Conservation (phyloP, 257 asterid species). For the Solanum chaucha region DNA sequence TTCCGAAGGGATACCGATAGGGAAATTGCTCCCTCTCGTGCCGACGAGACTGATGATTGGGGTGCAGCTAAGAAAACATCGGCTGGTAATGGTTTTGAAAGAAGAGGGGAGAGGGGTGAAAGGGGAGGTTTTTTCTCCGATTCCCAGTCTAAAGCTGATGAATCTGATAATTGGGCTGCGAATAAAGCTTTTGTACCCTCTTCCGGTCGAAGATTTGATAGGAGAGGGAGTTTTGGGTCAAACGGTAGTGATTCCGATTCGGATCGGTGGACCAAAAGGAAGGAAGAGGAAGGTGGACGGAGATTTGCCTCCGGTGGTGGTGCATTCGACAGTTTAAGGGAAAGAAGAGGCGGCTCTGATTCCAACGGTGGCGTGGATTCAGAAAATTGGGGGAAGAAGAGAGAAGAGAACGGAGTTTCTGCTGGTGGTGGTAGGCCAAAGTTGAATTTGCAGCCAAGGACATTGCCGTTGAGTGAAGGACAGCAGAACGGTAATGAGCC, state of each 20-base stretch:
- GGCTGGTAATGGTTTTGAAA: slow-evolving; percentile 44
- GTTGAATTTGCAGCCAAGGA: slow-evolving; percentile 33
- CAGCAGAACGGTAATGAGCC: slow-evolving; percentile 12
- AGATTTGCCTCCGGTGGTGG: neutral
- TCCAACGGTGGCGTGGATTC: neutral
- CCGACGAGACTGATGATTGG: slow-evolving; percentile 90
- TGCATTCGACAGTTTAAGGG: slow-evolving; percentile 14
- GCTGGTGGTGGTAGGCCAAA: slow-evolving; percentile 10
- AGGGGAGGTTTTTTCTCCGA: slow-evolving; percentile 75
- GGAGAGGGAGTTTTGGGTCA: slow-evolving; percentile 60
- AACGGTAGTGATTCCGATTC: slow-evolving; percentile 56
- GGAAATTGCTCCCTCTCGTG: slow-evolving; percentile 59
- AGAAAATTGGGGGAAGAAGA: slow-evolving; percentile 15
- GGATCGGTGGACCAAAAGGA: slow-evolving; percentile 58
- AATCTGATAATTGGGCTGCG: slow-evolving; percentile 74
- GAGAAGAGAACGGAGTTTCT: slow-evolving; percentile 1
- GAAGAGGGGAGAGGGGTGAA: slow-evolving; percentile 66
- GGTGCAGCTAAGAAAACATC: slow-evolving; percentile 51
- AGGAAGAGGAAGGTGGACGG: slow-evolving; percentile 51
- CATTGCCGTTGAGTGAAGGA: slow-evolving; percentile 26
- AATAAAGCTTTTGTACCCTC: slow-evolving; percentile 64
- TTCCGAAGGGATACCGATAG: slow-evolving; percentile 48
- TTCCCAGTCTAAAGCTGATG: slow-evolving; percentile 80
- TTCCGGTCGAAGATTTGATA: slow-evolving; percentile 50
- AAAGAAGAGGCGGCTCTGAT: neutral